Evolutionary conservation across 75 land plant species (phyloP), one percentile per base, ranked within the genome.

Genomic region (Picea sitchensis): DNA sequence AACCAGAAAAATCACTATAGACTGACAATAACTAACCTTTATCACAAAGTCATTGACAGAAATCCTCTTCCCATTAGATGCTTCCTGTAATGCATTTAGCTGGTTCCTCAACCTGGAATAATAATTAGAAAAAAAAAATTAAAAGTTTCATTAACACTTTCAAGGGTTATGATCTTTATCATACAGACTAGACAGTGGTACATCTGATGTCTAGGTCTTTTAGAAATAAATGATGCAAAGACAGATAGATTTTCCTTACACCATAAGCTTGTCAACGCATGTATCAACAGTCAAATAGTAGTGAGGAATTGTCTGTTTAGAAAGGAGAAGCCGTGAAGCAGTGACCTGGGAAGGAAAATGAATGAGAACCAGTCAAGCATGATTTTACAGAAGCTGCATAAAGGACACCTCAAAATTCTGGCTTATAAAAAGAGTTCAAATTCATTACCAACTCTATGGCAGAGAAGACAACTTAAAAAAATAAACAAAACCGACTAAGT

Each of bases 261-360:
- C 82, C 85, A 95, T 83, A 61, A 98, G 98, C 77, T 95, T 92
- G 90, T 98, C 99, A 41, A 95, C 98, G 83, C 98, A 88, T 17
- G 92, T 85, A 85, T 98, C 99, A n/a, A 98, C 96, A 58, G 98
- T 95, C 34, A 98, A 87, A 84, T 98, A 98, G 76, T 98, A 98
- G 77, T 98, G 99, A 63, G 99, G 99, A 82, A 98, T 98, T 54
- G 96, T 95, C 77, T 98, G 99, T 82, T 98, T 98, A 14, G 99
- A 98, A 21, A 84, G 85, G 59, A 98, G 83, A 79, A 98, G 92
- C 2, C 99, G 90, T 58, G 92, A 92, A 30, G 99, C 99, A 44
- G 95, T 98, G 44, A 98, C 76, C 99, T 98, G 93, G 23, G 57
- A 85, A 14, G 31, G n/a, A 30, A 75, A 57, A 44, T 44, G 56